phyloP scores from a whole-genome alignment of 257 asterid genomes.

The Solanum clarkiae region DNA sequence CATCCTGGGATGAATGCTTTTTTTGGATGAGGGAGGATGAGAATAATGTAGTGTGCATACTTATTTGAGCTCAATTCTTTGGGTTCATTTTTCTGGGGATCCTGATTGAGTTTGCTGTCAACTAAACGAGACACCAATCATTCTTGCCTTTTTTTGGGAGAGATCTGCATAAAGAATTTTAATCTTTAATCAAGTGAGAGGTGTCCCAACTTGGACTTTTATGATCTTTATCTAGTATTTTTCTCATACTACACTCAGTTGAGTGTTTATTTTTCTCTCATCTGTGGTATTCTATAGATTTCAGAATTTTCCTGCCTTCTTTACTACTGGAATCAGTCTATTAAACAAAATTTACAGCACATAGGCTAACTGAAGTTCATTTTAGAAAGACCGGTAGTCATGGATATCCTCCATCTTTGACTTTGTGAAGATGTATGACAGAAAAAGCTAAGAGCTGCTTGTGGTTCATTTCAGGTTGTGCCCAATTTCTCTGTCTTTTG shows the following conservation, averaged over 20 bases:
- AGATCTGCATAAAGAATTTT: not conserved
- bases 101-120: not conserved
- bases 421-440: not conserved
- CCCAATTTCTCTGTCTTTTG: constrained; percentile 32
- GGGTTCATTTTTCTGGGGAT: not conserved
- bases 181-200: not conserved
- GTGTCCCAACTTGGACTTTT: not conserved
- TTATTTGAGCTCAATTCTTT: not conserved
- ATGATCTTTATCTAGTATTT: not conserved
- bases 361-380: not conserved
- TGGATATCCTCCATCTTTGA: not conserved
- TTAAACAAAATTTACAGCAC: not conserved
- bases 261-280: not conserved
- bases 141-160: not conserved
- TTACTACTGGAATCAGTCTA: not conserved
- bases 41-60: not conserved
- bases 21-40: not conserved
- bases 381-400: not conserved
- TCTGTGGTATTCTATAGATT: not conserved
- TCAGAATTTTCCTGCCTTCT: not conserved
- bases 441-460: not conserved
- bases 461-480: constrained; percentile 42
- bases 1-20: not conserved
- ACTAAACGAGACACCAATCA: not conserved
- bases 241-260: not conserved